Evolutionary conservation across 495 filamentous ascomycete genomes (phyloP), one percentile per base, ranked within the genome.

Genomic region (Lasiosphaeris hirsuta): DNA sequence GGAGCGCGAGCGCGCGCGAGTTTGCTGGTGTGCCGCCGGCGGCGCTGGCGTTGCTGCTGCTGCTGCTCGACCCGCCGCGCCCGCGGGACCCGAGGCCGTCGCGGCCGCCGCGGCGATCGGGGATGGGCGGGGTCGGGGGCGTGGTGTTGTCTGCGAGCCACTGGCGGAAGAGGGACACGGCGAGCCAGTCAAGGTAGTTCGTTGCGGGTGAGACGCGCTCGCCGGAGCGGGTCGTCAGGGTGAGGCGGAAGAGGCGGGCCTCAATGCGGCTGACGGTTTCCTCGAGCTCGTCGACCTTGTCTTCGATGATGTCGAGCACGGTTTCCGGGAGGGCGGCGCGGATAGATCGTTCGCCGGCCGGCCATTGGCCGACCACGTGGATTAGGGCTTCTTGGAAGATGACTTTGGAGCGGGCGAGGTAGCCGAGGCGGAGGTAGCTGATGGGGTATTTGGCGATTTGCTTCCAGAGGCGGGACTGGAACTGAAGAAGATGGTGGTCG

Each of bases 401-500:
- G 52, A 90, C 85, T 60, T 89, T 88, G 56, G 84, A 89, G 40
- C 90, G 84, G 5, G 90, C 87, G 15, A 96, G 75, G 63, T 92
- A 96, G 17, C 91, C 92, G 4, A 97, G 80, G 45, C 92, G 92
- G 10, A 97, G 82, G 66, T 97, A 97, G 64, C 83, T 87, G 13
- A 92, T 88, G 14, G 92, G 92, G 67, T 96, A 96, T 70, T 95
- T 96, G 38, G 90, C 90, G 55, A 96, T 94, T 64, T 96, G 91
- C 67, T 93, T 93, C 84, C 90, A 96, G 0, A 96, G 80, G 13
- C 90, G 81, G 30, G 86, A 88, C 58, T 92, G 90, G 71, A 96
- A 97, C 54, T 92, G 90, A 1, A 97, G 77, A 3, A 97, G 75
- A 69, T 97, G 91, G 75, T 97, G 90, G 65, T 97, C 91, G 9